Evolutionary conservation across 2,329 filamentous ascomycete genomes (phyloP), one percentile per base, ranked within the genome.

Genomic region (Cladosporium sp.): DNA sequence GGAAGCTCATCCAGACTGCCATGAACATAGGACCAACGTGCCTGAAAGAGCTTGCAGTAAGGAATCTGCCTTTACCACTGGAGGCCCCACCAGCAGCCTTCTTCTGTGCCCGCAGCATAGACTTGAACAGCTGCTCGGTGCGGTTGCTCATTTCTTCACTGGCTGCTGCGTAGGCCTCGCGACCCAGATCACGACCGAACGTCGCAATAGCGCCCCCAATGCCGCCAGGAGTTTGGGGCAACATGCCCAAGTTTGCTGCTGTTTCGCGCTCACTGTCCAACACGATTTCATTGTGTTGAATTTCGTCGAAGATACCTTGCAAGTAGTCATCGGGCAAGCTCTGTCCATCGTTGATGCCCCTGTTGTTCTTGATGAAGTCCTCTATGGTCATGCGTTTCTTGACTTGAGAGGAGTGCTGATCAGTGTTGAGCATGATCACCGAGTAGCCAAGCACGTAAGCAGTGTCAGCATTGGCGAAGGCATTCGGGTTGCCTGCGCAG

Each of bases 21-120:
- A 96, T 92, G 70, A 99, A 97, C 94, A 99, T 99, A 0, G 94
- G 92, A 0, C 94, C 94, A 51, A 97, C 89, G 72, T 99, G 94
- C 67, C 91, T 93, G 72, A 91, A 92, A 0, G 92, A 97, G 1
- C 91, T 94, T 3, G 94, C 94, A 1, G 91, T 89, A 57, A 99
- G 95, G 74, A 94, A 99, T 59, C 79, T 86, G 75, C 80, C 87
- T 72, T 88, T 88, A 42, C 59, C 63, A n/a, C 59, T 61, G 6
- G 63, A 63, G 9, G 54, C 40, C 5, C 59, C 63, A 36, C 63
- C 64, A 8, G 60, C 60, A 43, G 64, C 38, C 34, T 55, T 62
- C 51, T 90, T 87, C 73, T 99, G 94, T 52, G 90, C 92, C 67
- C 91, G 88, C 71, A 97, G 90, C 37, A 99, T 80, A 59, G 90